Evolutionary conservation across 371 early-diverging fungal species (phyloP).

Genomic region (Mucor sp.): DNA sequence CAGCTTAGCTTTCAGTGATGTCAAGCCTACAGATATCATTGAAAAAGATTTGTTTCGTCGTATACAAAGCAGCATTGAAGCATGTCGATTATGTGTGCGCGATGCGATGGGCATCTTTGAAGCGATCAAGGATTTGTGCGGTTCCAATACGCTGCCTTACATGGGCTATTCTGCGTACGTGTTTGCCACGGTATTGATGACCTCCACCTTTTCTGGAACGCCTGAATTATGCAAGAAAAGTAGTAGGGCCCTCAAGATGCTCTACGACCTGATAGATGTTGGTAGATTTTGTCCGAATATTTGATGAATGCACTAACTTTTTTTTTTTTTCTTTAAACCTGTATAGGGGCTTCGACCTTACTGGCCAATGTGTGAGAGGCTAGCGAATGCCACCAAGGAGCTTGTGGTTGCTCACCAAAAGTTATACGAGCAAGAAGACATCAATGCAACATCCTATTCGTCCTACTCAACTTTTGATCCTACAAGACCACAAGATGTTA

Average conservation of each 20-base stretch:
- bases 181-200: constrained; percentile 50
- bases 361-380: constrained; percentile 49
- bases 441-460: not conserved
- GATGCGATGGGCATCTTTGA: constrained; percentile 40
- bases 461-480: not conserved
- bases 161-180: constrained; percentile 50
- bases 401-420: constrained; percentile 37
- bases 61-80: constrained; percentile 36
- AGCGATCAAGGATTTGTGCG: constrained; percentile 40
- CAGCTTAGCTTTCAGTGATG: constrained; percentile 41
- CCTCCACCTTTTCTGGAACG: constrained; percentile 42
- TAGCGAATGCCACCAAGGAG: constrained; percentile 40
- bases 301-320: not conserved
- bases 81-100: constrained; percentile 40
- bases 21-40: constrained; percentile 17
- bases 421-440: constrained; percentile 25
- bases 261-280: constrained; percentile 33
- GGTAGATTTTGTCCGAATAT: not conserved
- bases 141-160: constrained; percentile 37
- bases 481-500: not conserved
- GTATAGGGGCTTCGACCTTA: constrained; percentile 29
- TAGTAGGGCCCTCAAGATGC: constrained; percentile 22
- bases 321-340: not conserved
- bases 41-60: constrained; percentile 24
- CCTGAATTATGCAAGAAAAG: constrained; percentile 40